Base-by-base conservation (phyloP, 441 rosid genomes). In the Jatropha multifida region DNA sequence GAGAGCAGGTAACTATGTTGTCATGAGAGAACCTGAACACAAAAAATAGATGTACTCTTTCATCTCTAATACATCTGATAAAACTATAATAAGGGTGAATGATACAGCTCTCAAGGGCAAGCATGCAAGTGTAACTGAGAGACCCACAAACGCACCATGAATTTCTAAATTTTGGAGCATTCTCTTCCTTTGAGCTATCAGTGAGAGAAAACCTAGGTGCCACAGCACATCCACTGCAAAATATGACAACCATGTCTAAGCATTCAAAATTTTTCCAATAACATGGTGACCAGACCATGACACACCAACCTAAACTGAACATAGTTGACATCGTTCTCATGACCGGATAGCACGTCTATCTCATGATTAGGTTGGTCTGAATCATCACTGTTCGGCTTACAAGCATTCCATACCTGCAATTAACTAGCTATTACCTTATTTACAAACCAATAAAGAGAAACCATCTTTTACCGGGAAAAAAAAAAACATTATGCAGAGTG, bases 1-100 rank as follows among this genome's bases (percentile, higher is more conserved):
- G 98, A 80, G 99, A 97, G 84, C 99, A 97, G 14, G 99, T 97
- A 68, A 97, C 99, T 77, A 97, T 93, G 90, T 88, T 92, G 83
- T 94, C 99, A 75, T 90, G 97, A 70, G 88, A 92, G 80, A 92
- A 90, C 98, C 99, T 97, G 87, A 20, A 82, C 77, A 83, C 59
- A 71, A 32, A 32, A 23, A 32, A 32, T 12, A 68, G 60, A 77
- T 52, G 32, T 68, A 68, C 42, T 15, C 71, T 32, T 61, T 32
- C 37, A 56, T 54, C 26, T 44, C 41, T 51, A 64, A 52, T 3
- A 37, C 11, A 76, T 56, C 54, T 13, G 40, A 66, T 71, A 38
- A 11, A 78, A 66, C 58, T 54, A 63, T 18, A 75, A 20, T 44
- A 20, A 64, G 64, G 41, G 69, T 18, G 51, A 51, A 59, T 79